Evolutionary conservation across 2,329 filamentous ascomycete genomes (phyloP), one percentile per base, ranked within the genome.

Genomic region (Truncatella angustata): DNA sequence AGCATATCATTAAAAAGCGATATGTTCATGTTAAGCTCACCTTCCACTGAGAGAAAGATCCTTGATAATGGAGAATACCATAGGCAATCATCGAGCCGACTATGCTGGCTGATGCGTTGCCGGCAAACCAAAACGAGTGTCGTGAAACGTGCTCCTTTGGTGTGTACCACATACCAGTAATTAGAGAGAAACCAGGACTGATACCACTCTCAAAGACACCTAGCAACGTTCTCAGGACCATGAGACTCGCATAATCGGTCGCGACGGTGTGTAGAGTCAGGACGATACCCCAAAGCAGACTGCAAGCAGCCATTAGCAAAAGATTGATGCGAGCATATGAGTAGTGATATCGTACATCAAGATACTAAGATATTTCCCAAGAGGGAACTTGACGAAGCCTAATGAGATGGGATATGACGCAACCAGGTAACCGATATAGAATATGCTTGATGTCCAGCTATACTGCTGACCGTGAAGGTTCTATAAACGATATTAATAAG

Each of bases 401-500:
- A 11, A 39, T 11, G 42, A 24, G 10, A 14, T 7, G 2, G 42
- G 42, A 5, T 28, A 24, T 7, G 5, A 5, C 4, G 26, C 21
- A 9, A 45, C 42, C 5, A 45, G 42, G 23, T 45, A 45, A 2
- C 42, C 42, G 26, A 32, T 16, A 28, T 45, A 45, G 14, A 28
- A 45, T 14, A 11, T 28, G 42, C 42, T 45, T 5, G 10, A 14
- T 6, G 42, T 21, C 42, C 42, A 45, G 1, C n/a, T 20, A 10
- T 45, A 45, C 9, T 45, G 20, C 3, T 12, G 2, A 2, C 20
- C 23, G 11, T 9, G 6, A 23, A 85, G 66, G 16, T 73, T n/a
- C n/a, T n/a, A n/a, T n/a, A n/a, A n/a, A n/a, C n/a, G n/a, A n/a
- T n/a, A n/a, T n/a, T n/a, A n/a, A n/a, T n/a, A n/a, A n/a, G n/a